Evolutionary conservation across 345 rosid species (phyloP), one percentile per base, ranked within the genome.

Genomic region (Corchorus capsularis): DNA sequence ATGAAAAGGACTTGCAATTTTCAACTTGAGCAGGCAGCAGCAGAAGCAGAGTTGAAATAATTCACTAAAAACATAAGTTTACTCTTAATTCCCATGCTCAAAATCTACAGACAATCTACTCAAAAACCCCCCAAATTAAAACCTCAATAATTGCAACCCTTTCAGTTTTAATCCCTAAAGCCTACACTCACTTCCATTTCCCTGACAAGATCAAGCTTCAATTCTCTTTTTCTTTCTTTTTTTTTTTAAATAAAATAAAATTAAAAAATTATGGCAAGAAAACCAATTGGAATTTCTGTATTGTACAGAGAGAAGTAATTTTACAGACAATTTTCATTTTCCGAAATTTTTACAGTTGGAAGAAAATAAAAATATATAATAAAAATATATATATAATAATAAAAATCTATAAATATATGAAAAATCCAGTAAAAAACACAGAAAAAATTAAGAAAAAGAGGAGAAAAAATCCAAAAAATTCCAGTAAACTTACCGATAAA

Each of bases 401-500:
- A 27, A 27, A 27, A 27, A 27, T 27, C 27, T 27, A 27, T 27
- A 27, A 27, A 27, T 27, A 27, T 27, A 27, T 27, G 27, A 27
- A 27, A 27, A 54, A 71, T 37, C 63, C 22, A n/a, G 13, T 27
- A 56, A 65, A 65, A 65, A 67, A 67, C 17, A 46, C 15, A 8
- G 16, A 55, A 47, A 34, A n/a, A 72, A 75, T 71, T 59, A 0
- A 45, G 32, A 47, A 46, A 45, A 54, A 71, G 35, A 41, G 8
- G 9, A 34, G 63, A 43, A 77, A 65, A 73, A 63, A 17, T 11
- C 43, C 1, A 16, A 53, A 81, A 82, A 77, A 53, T 73, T 59
- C 8, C 62, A 34, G 47, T 50, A 64, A 79, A 75, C 85, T 85
- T 76, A 85, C 85, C 85, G 64, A 78, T 73, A 80, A 82, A 59